These are phyloP conservation scores for Lepidopterella palustris DNA, from an alignment of 495 filamentous ascomycete species.

Conservation along the genomic window DNA sequence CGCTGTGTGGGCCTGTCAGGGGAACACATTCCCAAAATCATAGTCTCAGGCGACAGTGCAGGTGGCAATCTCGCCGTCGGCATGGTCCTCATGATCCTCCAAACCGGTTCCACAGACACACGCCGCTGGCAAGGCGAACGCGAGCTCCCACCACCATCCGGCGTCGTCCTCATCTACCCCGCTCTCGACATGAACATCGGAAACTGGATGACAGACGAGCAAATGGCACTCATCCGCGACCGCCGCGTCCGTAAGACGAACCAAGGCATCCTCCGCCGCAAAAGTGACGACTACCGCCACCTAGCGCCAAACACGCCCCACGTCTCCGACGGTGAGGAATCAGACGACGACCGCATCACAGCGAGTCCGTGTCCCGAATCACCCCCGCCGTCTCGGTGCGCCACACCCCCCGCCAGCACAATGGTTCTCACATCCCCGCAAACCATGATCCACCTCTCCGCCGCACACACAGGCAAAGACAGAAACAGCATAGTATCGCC, in stretches of 20 bases:
- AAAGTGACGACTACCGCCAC: conserved; percentile 62
- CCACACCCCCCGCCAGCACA: not conserved
- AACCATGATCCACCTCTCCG: conserved; percentile 26
- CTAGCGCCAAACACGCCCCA: conserved; percentile 47
- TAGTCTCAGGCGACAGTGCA: conserved; percentile 86
- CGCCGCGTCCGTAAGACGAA: conserved; percentile 71
- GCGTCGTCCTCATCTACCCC: conserved; percentile 81
- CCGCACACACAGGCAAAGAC: conserved; percentile 27
- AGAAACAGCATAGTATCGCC: not conserved
- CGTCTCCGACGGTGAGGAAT: conserved; percentile 34
- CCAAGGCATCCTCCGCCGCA: conserved; percentile 63
- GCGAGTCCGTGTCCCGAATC: not conserved
- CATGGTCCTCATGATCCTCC: conserved; percentile 78
- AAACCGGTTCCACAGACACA: conserved; percentile 54
- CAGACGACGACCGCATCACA: conserved; percentile 22
- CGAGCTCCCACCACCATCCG: conserved; percentile 68
- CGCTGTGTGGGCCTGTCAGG: conserved; percentile 82
- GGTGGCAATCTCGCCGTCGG: conserved; percentile 85
- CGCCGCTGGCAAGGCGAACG: conserved; percentile 53
- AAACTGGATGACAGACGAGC: conserved; percentile 99
- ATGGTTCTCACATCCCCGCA: conserved; percentile 21
- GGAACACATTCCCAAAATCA: conserved; percentile 58
- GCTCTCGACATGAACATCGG: conserved; percentile 90
- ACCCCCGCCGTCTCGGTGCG: not conserved
- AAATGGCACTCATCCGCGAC: conserved; percentile 89